Evolutionary conservation across 768 basidiomycete genomes (phyloP), one percentile per base, ranked within the genome.

Genomic region (Mrakia hoshinonis): DNA sequence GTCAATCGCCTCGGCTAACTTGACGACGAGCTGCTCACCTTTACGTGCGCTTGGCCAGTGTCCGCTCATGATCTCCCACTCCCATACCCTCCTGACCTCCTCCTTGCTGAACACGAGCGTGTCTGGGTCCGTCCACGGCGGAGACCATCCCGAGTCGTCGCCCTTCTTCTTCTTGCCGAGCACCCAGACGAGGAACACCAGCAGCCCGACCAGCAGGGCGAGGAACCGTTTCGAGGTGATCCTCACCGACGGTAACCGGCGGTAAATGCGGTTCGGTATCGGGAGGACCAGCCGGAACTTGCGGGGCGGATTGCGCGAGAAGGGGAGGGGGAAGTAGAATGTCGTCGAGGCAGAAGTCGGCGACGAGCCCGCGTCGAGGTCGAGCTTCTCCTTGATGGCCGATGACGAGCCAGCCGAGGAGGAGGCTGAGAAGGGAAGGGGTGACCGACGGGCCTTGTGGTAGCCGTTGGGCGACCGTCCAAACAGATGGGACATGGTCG

Each of bases 21-120:
- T 31, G 15, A 52, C 9, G 5, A 34, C 24, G n/a, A 36, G 48
- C 1, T 5, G 31, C 90, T 77, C 80, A 92, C 93, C 85, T 75
- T 84, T 83, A 69, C 85, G 84, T 67, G 85, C 83, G 80, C 90
- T 93, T 11, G 95, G 95, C 82, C 92, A 92, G 81, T 96, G 93
- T 0, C 96, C 96, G 74, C 91, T 90, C 39, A 86, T 82, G 69
- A 98, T 85, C 81, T 99, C 95, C 93, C 93, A 98, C 73, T 87
- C 83, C 94, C 94, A 98, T 79, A 99, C 90, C 69, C 88, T 84
- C 76, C 89, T 90, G 51, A 96, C 78, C 77, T 97, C 92, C 70
- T 89, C 79, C 29, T 74, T 73, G 1, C 75, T 75, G 22, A 81
- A 73, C 26, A 81, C 78, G 60, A 75, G 66, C 26, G 79, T 79